phyloP scores from a whole-genome alignment of 345 rosid species.

The Citrus maxima region DNA sequence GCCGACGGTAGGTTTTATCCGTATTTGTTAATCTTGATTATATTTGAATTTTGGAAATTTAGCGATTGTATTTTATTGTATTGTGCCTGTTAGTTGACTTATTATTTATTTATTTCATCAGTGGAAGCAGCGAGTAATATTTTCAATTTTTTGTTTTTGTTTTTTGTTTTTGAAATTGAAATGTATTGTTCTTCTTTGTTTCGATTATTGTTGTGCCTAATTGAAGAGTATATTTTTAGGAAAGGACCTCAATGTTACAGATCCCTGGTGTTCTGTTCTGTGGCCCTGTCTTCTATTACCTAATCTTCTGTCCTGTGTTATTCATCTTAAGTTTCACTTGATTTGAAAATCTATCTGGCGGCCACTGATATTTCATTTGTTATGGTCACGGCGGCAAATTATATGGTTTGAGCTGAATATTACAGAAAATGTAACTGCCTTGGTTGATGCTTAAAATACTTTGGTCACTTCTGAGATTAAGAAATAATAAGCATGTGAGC shows the following conservation, averaged over 20 bases:
- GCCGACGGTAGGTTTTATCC: conserved; percentile 45
- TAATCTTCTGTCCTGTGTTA: background rate
- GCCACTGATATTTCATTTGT: background rate
- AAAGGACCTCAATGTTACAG: background rate
- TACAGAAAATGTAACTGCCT: background rate
- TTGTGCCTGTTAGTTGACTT: background rate
- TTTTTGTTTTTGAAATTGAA: background rate
- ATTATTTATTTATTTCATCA: background rate
- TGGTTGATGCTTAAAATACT: background rate
- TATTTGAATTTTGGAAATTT: background rate
- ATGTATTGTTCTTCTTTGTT: background rate
- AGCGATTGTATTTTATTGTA: background rate
- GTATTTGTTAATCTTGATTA: background rate
- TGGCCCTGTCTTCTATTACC: too few relatives aligned
- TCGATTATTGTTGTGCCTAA: background rate
- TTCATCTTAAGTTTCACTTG: background rate
- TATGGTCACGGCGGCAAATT: background rate
- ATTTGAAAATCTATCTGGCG: background rate
- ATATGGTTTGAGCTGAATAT: background rate
- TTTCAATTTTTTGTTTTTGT: background rate
- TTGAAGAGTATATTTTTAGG: background rate
- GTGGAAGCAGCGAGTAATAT: background rate
- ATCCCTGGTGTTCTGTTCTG: background rate
- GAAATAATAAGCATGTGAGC: background rate
- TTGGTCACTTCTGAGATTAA: background rate